Base-by-base conservation (phyloP, 2,329 filamentous ascomycete genomes). In the Aspergillus tanneri region DNA sequence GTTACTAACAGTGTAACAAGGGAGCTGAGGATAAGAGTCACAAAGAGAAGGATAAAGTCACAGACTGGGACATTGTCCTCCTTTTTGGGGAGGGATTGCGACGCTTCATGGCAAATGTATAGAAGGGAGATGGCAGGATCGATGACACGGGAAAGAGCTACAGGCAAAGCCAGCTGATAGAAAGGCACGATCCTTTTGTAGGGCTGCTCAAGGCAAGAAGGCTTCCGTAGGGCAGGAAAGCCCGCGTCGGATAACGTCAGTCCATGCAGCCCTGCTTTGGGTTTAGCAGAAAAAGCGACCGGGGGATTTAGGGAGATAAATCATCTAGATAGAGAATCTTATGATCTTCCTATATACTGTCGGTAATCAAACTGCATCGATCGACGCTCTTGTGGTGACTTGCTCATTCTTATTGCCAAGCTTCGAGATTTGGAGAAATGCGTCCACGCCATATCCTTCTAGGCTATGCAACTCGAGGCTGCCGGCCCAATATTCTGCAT, bases 351-450 rank as follows among this genome's bases (percentile, higher is more conserved):
- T 34, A 34, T 32, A 32, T 34, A 34, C 19, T 18, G 10, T 18
- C 24, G 24, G 10, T 9, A 22, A 36, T 52, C 75, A 88, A 10
- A 91, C 81, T 16, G 86, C 85, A 69, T 91, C 87, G 77, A 91
- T 89, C 55, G 80, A 83, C 21, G 87, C 87, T 61, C 87, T 77
- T 22, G 83, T 90, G 14, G 79, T 90, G 53, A 99, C 77, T 69
- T 95, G 90, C 75, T 99, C 93, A 64, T 97, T 96, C 77, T 96
- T 96, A 69, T 99, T 99, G 16, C 93, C 93, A 48, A 99, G 77
- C 68, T 95, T 95, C 4, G 90, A 95, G 51, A 99, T 96, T 66
- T 97, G 91, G 54, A 99, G 72, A 64, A 99, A 99, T 0, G 88
- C 91, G 73, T 99, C 93, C 5, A 95, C 90, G 11, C 93, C 93